Base-by-base conservation (phyloP, 2,329 filamentous ascomycete species). In the Claviceps cyperi region DNA sequence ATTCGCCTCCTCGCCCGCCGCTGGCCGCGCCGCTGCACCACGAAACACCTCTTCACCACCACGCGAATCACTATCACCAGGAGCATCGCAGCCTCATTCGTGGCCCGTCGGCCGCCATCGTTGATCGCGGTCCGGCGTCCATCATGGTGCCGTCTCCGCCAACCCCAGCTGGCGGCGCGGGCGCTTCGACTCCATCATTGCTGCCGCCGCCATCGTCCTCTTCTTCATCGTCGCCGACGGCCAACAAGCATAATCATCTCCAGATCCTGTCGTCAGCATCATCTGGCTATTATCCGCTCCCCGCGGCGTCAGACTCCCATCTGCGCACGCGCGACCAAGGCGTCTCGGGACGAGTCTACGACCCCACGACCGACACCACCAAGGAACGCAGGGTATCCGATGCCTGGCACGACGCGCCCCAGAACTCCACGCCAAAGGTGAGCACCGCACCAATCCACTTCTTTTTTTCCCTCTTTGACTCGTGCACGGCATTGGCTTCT, bases 341-440 rank as follows among this genome's bases (percentile, higher is more conserved):
- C 49, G 60, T 63, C 15, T 62, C 65, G 50, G 64, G 72, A 58
- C 69, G 70, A 61, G 75, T 74, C 63, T 77, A 77, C 65, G 74
- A 77, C 57, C 74, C 74, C 15, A 70, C 71, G 43, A 74, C 70
- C 43, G 74, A 77, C 63, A 69, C 68, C 53, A 70, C 67, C 46
- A 69, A 66, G 53, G 71, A 73, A 59, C 71, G 69, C 57, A 66
- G 64, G 53, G 62, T 69, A 56, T 72, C 69, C 52, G 73, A 75
- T 58, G 67, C 70, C 58, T 74, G 72, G 70, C 69, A 69, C 58
- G 69, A 65, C 61, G 63, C 66, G 60, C 64, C 65, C 52, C 66
- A 68, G 57, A 61, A 61, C 54, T 65, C 67, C 55, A 67, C 69
- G 55, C 67, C 70, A 60, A 74, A 75, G 71, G 71, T 74, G 66